These are phyloP conservation scores for Diaporthe helianthi DNA, from an alignment of 2,329 filamentous ascomycete species.

Conservation along the genomic window DNA sequence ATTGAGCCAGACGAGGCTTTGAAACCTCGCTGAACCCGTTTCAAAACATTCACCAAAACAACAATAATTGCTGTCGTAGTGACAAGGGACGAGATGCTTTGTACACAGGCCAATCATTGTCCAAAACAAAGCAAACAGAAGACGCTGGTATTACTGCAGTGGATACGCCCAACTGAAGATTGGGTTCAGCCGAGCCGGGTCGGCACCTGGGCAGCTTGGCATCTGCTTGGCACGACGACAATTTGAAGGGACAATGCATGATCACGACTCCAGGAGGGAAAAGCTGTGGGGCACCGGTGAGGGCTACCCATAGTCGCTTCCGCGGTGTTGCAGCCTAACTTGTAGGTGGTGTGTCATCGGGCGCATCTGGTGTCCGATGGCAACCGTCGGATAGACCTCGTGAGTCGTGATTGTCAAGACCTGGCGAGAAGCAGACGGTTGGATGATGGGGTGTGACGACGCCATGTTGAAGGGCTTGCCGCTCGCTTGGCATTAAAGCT, in stretches of 20 bases:
- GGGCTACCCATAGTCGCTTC: too few species aligned
- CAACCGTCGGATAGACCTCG: too few species aligned
- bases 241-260: neutral
- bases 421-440: too few species aligned
- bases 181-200: slow-evolving; percentile 1
- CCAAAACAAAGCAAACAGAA: neutral
- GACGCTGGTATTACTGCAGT: neutral
- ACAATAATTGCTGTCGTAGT: neutral
- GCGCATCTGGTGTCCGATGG: too few species aligned
- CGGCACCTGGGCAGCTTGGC: neutral
- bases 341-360: too few species aligned
- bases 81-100: neutral
- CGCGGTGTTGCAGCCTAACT: too few species aligned
- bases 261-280: neutral
- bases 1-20: neutral
- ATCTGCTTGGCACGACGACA: neutral
- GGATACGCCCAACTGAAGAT: neutral
- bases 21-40: neutral
- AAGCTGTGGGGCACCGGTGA: too few species aligned
- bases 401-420: too few species aligned
- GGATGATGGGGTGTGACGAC: too few species aligned
- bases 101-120: neutral
- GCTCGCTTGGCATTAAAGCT: too few species aligned
- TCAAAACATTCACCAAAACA: neutral
- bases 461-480: too few species aligned